Evolutionary conservation across 2,329 filamentous ascomycete genomes (phyloP).

Genomic region (Trichoderma arundinaceum): DNA sequence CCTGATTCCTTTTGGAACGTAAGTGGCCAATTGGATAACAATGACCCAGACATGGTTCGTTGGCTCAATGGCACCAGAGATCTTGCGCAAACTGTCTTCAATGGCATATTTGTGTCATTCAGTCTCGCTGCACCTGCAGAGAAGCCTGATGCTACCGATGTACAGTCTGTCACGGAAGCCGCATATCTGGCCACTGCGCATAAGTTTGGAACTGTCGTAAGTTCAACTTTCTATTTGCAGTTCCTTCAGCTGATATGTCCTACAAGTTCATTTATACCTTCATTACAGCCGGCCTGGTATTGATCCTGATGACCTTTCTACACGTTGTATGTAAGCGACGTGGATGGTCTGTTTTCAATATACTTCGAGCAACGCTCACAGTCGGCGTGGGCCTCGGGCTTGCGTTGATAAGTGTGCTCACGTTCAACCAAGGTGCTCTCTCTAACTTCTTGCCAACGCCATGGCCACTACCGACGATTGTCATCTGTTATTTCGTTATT

Average conservation of each 20-base stretch:
- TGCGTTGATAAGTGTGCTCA: conserved; percentile 1
- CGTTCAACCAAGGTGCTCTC: not conserved
- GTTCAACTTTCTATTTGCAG: not conserved
- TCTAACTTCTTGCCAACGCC: not conserved
- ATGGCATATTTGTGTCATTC: conserved; percentile 1
- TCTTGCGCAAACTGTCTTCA: conserved; percentile 8
- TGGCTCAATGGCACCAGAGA: conserved; percentile 4
- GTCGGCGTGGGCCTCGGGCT: conserved; percentile 3
- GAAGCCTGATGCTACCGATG: not conserved
- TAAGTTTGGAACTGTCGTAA: conserved; percentile 2
- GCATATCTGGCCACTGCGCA: conserved; percentile 5
- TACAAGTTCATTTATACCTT: not conserved
- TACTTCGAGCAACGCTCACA: conserved; percentile 5
- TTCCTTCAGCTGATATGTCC: not conserved
- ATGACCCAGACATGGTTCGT: not conserved
- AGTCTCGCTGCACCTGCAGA: conserved; percentile 4
- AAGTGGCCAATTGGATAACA: not conserved
- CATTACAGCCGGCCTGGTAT: not conserved
- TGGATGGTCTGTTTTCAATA: not conserved
- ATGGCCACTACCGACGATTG: conserved; percentile 1
- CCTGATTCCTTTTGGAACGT: conserved; percentile 1
- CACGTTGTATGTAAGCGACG: conserved; percentile 1
- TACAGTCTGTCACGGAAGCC: conserved; percentile 3
- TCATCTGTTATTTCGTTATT: not conserved
- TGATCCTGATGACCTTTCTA: conserved; percentile 4